Evolutionary conservation across 2,329 filamentous ascomycete species (phyloP), one percentile per base, ranked within the genome.

Genomic region (Neophaeococcomyces aloes): DNA sequence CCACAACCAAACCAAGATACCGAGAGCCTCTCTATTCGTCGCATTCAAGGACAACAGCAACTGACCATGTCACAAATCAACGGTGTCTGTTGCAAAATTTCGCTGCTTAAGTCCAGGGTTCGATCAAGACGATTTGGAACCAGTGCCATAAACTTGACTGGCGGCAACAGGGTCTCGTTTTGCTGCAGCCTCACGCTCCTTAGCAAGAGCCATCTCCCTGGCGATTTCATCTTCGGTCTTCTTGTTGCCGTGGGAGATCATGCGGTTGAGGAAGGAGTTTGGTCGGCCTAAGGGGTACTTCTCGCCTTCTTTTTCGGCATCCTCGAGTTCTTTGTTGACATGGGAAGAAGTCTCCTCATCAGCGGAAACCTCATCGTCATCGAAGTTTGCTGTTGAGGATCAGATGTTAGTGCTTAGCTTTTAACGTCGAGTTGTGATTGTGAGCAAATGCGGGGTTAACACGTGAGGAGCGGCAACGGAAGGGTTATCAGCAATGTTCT

Each of bases 161-260:
- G 14, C 29, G 7, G 14, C 29, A 4, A 41, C 15, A 3, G 29
- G 27, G 17, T 41, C 17, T 14, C 25, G 3, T 11, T 41, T 17
- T 14, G 29, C 15, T n/a, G 14, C n/a, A 15, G 17, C 32, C 29
- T 13, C 38, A 29, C n/a, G 38, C 29, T 32, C n/a, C n/a, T 41
- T 18, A 14, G n/a, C 27, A 18, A 11, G 27, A 3, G 38, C 38
- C 13, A 11, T 15, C 3, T 42, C 39, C 14, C 29, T 10, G n/a
- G 39, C 39, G 18, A 42, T 11, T 25, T 42, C 27, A 11, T 42
- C 29, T 29, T 42, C 39, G 21, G 52, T 54, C 47, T 54, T 54
- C 43, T 53, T 50, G 47, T 54, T 54, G 38, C 52, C 52, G 41
- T 53, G 51, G 21, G 41, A 36, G 38, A 54, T 54, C 47, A 53